Percentiles rank a stretch among this genome's conserved stretches.
phyloP scores from a whole-genome alignment of 192 early-diverging fungal genomes.

The Kappamyces sp. region DNA sequence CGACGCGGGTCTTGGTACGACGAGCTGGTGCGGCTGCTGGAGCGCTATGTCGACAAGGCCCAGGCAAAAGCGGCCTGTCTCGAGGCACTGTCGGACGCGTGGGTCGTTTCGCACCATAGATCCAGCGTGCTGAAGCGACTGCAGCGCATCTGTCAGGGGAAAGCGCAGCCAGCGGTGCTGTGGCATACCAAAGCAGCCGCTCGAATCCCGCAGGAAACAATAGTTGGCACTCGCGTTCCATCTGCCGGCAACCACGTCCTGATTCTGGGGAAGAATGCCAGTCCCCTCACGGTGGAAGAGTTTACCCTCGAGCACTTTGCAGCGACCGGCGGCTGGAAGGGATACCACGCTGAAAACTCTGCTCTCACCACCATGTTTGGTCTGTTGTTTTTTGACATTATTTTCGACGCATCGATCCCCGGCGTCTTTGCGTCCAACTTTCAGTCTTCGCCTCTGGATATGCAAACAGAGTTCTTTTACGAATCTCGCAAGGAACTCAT shows the following conservation, averaged over 20 bases:
- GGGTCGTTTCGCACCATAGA: slow-evolving; percentile 16
- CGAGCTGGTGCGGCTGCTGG: slow-evolving; percentile 19
- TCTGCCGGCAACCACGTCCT: too few species aligned
- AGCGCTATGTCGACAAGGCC: slow-evolving; percentile 1
- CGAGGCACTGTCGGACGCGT: slow-evolving; percentile 26
- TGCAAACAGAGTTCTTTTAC: slow-evolving; percentile 43
- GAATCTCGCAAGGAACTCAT: slow-evolving; percentile 17
- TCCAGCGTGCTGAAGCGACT: slow-evolving; percentile 18
- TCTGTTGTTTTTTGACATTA: slow-evolving; percentile 36
- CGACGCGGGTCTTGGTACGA: slow-evolving; percentile 29
- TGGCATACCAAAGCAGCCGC: background rate
- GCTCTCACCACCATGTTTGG: slow-evolving; percentile 44
- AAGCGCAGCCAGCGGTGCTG: background rate
- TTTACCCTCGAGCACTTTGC: slow-evolving; percentile 24
- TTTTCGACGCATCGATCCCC: slow-evolving; percentile 32
- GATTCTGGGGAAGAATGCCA: too few species aligned
- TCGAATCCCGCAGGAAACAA: background rate
- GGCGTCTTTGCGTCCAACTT: slow-evolving; percentile 40
- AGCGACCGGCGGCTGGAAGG: slow-evolving; percentile 25
- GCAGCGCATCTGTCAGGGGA: background rate
- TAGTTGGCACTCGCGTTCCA: background rate
- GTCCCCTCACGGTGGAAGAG: slow-evolving; percentile 21
- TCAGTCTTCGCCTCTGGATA: slow-evolving; percentile 39
- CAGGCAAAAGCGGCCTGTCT: slow-evolving; percentile 20
- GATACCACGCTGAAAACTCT: slow-evolving; percentile 39